Base-by-base conservation (phyloP, 257 asterid genomes). In the Verbascum thapsus region DNA sequence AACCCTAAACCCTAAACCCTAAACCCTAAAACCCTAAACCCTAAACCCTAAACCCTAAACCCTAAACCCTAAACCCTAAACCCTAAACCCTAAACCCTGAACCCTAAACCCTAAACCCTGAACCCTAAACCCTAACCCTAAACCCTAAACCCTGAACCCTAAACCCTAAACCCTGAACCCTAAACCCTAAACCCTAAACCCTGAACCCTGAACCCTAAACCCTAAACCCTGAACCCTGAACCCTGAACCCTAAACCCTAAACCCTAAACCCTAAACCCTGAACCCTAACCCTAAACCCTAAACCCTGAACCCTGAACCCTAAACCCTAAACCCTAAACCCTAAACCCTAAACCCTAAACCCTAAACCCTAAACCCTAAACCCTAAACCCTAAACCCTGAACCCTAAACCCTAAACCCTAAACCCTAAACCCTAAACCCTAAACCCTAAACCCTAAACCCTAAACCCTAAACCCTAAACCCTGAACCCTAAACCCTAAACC, bases 1-100 rank as follows among this genome's bases (percentile, higher is more conserved):
- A 56, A 56, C 44, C 62, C 62, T 17, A 15, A 56, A 56, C 44
- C 62, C 62, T 16, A 7, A 56, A 35, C 44, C 63, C 56, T 10
- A 18, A 37, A 37, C 30, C 63, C 63, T 4, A 15, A 57, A 57
- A 30, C 63, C 63, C 11, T 15, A 57, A 57, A 23, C 63, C 63
- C 11, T 15, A 57, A 57, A n/a, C 49, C 63, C 17, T 4, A 54
- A n/a, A 18, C 61, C 61, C 16, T 11, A 54, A 30, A 18, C 61
- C 44, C 9, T 1, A 30, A 30, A 18, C 61, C 61, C 9, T 1
- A 30, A n/a, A 18, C 61, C 61, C 9, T 3, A 39, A 54, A 32
- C 62, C 62, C 16, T 5, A 35, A 35, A 10, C 62, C 62, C 6
- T 5, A 35, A 56, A 10, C 62, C 62, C 5, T 10, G 15, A 56